Conservation (phyloP, 1,139 yeast species). For the Saccharomyces hybrid region DNA sequence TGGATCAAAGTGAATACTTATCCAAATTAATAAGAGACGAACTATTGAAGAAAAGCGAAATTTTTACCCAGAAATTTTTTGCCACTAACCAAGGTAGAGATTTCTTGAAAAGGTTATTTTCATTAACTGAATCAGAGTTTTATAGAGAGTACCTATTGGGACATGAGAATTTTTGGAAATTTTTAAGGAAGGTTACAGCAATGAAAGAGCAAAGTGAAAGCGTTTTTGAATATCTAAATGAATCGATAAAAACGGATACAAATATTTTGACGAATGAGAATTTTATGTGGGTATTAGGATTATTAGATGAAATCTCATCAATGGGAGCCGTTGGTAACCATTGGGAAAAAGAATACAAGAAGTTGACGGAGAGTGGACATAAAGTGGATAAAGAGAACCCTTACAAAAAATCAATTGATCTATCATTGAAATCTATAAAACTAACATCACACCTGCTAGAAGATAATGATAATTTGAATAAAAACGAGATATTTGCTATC, state of each 20-base stretch:
- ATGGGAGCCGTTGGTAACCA: constrained; percentile 76
- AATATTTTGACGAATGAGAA: constrained; percentile 41
- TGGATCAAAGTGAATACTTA: constrained; percentile 6
- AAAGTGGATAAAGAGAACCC: constrained; percentile 42
- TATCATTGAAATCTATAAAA: constrained; percentile 56
- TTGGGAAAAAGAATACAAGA: constrained; percentile 57
- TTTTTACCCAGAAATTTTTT: constrained; percentile 26
- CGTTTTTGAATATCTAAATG: constrained; percentile 45
- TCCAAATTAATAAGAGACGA: constrained; percentile 20
- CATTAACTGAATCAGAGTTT: constrained; percentile 43
- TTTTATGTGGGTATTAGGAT: constrained; percentile 58
- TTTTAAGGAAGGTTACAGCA: constrained; percentile 51
- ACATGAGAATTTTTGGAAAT: constrained; percentile 55
- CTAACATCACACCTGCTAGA: constrained; percentile 47
- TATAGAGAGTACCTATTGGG: constrained; percentile 40
- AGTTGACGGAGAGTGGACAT: constrained; percentile 38
- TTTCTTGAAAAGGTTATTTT: constrained; percentile 47
- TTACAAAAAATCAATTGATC: constrained; percentile 45
- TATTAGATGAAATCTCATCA: constrained; percentile 74
- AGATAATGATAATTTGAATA: constrained; percentile 18
- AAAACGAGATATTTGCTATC: constrained; percentile 36
- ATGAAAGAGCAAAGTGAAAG: constrained; percentile 44
- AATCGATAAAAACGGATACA: constrained; percentile 37
- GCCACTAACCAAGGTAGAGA: constrained; percentile 40
- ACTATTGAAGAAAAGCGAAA: constrained; percentile 20